A percentile compares a stretch with the other conserved stretches of the same genome.
Conservation (phyloP, 1,284 basidiomycete genomes). For the Singerocomus inundabilis region DNA sequence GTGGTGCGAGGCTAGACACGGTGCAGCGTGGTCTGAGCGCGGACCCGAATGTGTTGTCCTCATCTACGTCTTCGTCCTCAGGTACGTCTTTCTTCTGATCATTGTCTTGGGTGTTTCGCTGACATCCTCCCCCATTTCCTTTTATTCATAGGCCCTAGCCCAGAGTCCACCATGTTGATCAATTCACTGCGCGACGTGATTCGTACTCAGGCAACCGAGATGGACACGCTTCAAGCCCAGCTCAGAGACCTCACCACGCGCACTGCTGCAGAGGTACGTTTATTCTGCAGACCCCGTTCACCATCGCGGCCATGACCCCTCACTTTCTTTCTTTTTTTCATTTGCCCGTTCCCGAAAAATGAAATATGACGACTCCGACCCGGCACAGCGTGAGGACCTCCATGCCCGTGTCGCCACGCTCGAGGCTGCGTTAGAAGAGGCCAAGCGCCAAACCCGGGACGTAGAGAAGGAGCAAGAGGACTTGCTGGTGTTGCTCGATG, state of each 20-base stretch:
- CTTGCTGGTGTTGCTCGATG: slow-evolving; percentile 89
- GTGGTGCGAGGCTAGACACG: slow-evolving; percentile 22
- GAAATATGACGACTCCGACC: not conserved
- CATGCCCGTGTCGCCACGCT: slow-evolving; percentile 45
- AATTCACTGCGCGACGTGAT: slow-evolving; percentile 80
- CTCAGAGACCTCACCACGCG: slow-evolving; percentile 41
- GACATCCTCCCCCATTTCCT: not conserved
- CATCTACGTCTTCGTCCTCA: slow-evolving; percentile 48
- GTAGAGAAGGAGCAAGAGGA: slow-evolving; percentile 94
- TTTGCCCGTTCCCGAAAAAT: not conserved
- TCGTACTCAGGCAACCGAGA: slow-evolving; percentile 74
- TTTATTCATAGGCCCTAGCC: slow-evolving; percentile 54
- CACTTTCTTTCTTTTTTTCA: not conserved
- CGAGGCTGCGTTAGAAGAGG: slow-evolving; percentile 48
- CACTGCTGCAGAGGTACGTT: slow-evolving; percentile 41
- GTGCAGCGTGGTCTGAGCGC: slow-evolving; percentile 64
- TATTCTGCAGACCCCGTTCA: not conserved
- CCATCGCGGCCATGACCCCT: too few relatives aligned
- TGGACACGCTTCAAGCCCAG: slow-evolving; percentile 59
- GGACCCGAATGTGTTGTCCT: slow-evolving; percentile 60
- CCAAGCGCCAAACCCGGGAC: slow-evolving; percentile 71
- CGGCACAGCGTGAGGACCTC: slow-evolving; percentile 37
- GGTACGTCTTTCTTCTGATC: slow-evolving; percentile 38
- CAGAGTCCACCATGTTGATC: slow-evolving; percentile 78
- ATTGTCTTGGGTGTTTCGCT: not conserved